Base-by-base conservation (phyloP, 2,329 filamentous ascomycete genomes). In the Xylaria hypoxylon region DNA sequence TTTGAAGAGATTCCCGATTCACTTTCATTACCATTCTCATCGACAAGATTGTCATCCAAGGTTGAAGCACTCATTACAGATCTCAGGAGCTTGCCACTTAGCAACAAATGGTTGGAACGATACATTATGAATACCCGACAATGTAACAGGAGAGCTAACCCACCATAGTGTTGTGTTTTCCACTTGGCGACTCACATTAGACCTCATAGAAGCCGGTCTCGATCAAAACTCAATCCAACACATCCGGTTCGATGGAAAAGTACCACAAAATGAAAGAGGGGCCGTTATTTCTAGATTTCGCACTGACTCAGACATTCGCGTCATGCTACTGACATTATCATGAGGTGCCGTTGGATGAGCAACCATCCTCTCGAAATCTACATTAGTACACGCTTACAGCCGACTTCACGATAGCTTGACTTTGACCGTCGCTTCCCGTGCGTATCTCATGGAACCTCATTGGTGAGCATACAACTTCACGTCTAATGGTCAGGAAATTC, bases 291-390 rank as follows among this genome's bases (percentile, higher is more conserved):
- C 81, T 0, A 73, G 61, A 5, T 86, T 87, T 69, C 76, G 76
- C 0, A 70, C 53, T 0, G 78, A 86, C 7, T 72, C 78, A 0
- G 64, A 44, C 0, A 70, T 83, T 5, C 74, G 76, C 0, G 80
- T 86, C 3, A 79, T 85, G 64, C 77, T 87, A 0, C 72, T 86
- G 1, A 85, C 84, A 0, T 72, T 86, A 2, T 80, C 81, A 0
- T 87, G 84, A 57, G 85, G 83, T 40, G 82, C 83, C 11, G 80
- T 83, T 28, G 84, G 85, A 82, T 84, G 73, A 72, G 80, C 33
- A 15, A 35, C 4, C 24, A 17, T 15, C 26, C 6, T 17, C 6
- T 42, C 11, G 10, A n/a, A n/a, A 15, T 3, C 35, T 8, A 26
- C 1, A 11, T 22, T 31, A n/a, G 5, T 15, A 24, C n/a, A 0